Percentiles rank a stretch among this genome's conserved stretches.
Evolutionary conservation across 129 eudicot genomes (phyloP).

Genomic region (Artemisia argyi): DNA sequence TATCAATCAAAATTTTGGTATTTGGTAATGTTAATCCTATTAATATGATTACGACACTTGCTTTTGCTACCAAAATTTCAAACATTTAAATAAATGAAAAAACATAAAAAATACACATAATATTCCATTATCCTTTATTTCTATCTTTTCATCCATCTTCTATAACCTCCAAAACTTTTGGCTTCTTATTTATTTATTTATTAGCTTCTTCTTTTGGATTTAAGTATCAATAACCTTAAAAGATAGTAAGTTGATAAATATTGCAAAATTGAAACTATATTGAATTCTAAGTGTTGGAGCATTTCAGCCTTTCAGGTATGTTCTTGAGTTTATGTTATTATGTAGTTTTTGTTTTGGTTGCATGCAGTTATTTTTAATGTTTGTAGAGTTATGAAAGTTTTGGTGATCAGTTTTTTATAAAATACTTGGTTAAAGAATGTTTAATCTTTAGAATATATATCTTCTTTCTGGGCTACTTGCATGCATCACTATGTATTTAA

Average conservation of each 20-base stretch:
- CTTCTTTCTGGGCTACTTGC: too few species aligned
- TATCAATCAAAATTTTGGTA: neutral
- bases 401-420: too few species aligned
- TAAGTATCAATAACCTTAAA: conserved; percentile 8
- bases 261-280: conserved; percentile 13
- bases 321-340: conserved; percentile 10
- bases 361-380: neutral
- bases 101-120: neutral
- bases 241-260: conserved; percentile 1
- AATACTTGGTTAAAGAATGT: too few species aligned
- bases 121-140: conserved; percentile 13
- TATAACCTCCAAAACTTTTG: conserved; percentile 10
- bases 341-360: neutral
- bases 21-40: conserved; percentile 3
- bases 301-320: conserved; percentile 37
- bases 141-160: conserved; percentile 18
- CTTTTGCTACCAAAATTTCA: conserved; percentile 20
- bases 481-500: too few species aligned
- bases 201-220: neutral
- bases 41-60: conserved; percentile 9
- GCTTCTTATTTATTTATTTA: conserved; percentile 5
- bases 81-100: neutral
- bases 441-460: too few species aligned
- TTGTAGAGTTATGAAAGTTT: too few species aligned
- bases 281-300: conserved; percentile 28